Evolutionary conservation across 1,284 basidiomycete genomes (phyloP).

Genomic region (Wallemia ichthyophaga): DNA sequence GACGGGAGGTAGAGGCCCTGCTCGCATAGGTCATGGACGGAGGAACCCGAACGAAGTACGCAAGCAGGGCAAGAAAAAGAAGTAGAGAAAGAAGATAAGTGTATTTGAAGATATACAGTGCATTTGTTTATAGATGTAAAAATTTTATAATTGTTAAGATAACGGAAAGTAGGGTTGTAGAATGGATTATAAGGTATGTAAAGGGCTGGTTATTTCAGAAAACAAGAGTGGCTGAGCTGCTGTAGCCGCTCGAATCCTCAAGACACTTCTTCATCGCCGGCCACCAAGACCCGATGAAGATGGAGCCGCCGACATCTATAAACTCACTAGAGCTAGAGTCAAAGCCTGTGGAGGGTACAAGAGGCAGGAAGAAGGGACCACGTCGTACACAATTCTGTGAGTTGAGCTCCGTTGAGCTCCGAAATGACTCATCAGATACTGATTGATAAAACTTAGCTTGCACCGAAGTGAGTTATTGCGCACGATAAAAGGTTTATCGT

Average conservation of each 20-base stretch:
- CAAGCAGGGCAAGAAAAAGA: slow-evolving; percentile 16
- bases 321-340: not conserved
- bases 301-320: not conserved
- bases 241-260: too few relatives aligned
- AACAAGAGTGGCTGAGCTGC: too few relatives aligned
- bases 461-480: not conserved
- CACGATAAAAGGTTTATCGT: not conserved
- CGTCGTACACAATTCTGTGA: not conserved
- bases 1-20: slow-evolving; percentile 29
- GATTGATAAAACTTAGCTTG: not conserved
- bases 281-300: not conserved
- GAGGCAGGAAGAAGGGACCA: not conserved
- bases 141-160: too few relatives aligned
- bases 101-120: too few relatives aligned
- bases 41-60: slow-evolving; percentile 58
- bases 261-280: not conserved
- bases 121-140: too few relatives aligned
- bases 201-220: too few relatives aligned
- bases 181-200: too few relatives aligned
- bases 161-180: too few relatives aligned
- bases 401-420: not conserved
- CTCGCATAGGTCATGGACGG: slow-evolving; percentile 48
- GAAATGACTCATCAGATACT: not conserved
- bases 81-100: too few relatives aligned
- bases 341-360: not conserved